Conservation (phyloP, 1,284 basidiomycete species). For the Trametes polyzona region DNA sequence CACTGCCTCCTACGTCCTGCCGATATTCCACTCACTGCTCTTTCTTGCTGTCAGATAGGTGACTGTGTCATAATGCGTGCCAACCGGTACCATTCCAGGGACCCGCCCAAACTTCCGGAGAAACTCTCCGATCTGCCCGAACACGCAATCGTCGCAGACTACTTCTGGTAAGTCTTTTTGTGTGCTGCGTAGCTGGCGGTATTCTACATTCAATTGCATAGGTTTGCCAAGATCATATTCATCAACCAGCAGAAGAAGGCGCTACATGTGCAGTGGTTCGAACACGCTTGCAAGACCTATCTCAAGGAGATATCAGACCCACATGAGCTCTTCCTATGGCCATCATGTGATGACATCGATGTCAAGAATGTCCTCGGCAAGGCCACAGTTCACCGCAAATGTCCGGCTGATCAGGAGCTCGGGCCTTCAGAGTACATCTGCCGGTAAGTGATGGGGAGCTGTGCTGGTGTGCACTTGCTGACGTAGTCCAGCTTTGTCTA, state of each 20-base stretch:
- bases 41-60: constrained; percentile 46
- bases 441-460: constrained; percentile 44
- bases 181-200: neutral
- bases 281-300: constrained; percentile 63
- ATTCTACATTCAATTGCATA: constrained; percentile 31
- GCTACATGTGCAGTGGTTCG: constrained; percentile 71
- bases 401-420: neutral
- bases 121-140: constrained; percentile 39
- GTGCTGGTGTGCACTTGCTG: neutral
- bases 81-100: constrained; percentile 34
- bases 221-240: constrained; percentile 68
- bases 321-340: constrained; percentile 65
- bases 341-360: constrained; percentile 52
- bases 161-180: constrained; percentile 58
- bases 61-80: constrained; percentile 57
- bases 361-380: constrained; percentile 49
- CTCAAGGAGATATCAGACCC: constrained; percentile 60
- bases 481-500: constrained; percentile 32
- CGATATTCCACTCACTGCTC: constrained; percentile 1
- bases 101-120: constrained; percentile 31
- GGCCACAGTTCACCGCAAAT: constrained; percentile 41
- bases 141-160: constrained; percentile 49
- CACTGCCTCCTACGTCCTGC: neutral
- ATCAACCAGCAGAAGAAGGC: constrained; percentile 45
- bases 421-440: constrained; percentile 54